Evolutionary conservation across 495 filamentous ascomycete genomes (phyloP), one percentile per base, ranked within the genome.

Genomic region (Penicillium taxi): DNA sequence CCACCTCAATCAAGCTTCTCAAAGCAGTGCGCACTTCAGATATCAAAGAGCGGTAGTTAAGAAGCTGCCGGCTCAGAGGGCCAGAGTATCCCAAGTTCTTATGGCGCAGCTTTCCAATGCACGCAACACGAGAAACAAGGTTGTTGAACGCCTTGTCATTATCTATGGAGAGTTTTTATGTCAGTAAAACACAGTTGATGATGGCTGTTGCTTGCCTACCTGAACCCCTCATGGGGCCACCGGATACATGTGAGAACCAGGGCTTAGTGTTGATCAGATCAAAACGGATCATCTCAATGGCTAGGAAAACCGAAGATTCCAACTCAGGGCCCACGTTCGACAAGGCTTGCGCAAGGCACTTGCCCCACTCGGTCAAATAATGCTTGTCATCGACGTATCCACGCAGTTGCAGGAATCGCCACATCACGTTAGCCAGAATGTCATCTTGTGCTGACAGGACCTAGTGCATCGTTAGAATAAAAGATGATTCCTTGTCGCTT

Each of bases 31-130:
- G 85, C 21, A 95, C 79, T 39, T 83, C 78, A 6, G 79, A 79
- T 25, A 83, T 80, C 41, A 96, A 68, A 0, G 87, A 86, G 41
- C 86, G 84, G 64, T 86, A 96, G 19, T 80, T 82, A 8, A 96
- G 71, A 27, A 96, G 70, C 48, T 91, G 84, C 52, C 89, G 80
- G 67, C 84, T 95, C 1, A 99, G 70, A 0, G 91, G 91, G 1
- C 91, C 91, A 16, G 91, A 96, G 60, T 94, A 99, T 16, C 93
- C 89, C 48, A 89, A 88, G 5, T 72, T 64, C 45, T 84, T 74
- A 53, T 99, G 91, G 20, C 78, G 76, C 16, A 99, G 66, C 46
- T 82, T 83, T 30, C 81, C 77, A 45, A 96, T 69, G 33, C 80
- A 86, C 9, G 89, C 82, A 38, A 91, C 81, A 26, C 89, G 81